A percentile compares a stretch with the other conserved stretches of the same genome.
These are phyloP conservation scores for Saksenaea oblongispora DNA, from an alignment of 371 early-diverging fungal species.

Conservation along the genomic window DNA sequence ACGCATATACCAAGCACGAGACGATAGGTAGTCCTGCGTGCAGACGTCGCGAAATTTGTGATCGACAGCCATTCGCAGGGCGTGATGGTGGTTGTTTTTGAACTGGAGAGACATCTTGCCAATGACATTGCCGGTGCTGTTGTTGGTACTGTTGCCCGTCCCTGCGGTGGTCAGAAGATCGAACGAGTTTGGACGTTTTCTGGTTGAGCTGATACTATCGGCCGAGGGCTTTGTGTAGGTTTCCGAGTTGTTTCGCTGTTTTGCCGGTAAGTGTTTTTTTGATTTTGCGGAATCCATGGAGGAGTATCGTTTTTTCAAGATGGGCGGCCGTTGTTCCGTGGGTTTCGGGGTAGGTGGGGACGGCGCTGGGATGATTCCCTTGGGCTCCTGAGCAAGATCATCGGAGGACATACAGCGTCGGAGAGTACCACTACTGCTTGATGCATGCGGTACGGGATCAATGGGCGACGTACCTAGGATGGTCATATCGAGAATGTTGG, in stretches of 20 bases:
- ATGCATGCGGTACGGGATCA: neutral
- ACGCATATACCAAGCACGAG: slow-evolving; percentile 39
- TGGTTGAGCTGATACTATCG: neutral
- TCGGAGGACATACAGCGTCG: slow-evolving; percentile 14
- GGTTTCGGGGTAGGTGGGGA: slow-evolving; percentile 5
- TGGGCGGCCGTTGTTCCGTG: neutral
- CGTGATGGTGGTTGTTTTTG: slow-evolving; percentile 42
- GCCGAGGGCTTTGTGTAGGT: slow-evolving; percentile 25
- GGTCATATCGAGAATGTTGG: slow-evolving; percentile 24
- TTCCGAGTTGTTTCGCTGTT: slow-evolving; percentile 35
- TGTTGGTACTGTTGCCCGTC: neutral
- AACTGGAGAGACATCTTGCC: slow-evolving; percentile 43
- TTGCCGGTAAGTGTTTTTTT: slow-evolving; percentile 11
- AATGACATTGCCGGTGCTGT: slow-evolving; percentile 29
- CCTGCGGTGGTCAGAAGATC: slow-evolving; percentile 24
- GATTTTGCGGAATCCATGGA: slow-evolving; percentile 26
- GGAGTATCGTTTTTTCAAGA: slow-evolving; percentile 32
- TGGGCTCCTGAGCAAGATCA: neutral
- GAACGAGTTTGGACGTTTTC: slow-evolving; percentile 35
- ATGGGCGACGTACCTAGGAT: neutral
- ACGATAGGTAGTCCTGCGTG: slow-evolving; percentile 46
- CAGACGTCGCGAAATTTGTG: slow-evolving; percentile 51
- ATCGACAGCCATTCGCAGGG: slow-evolving; percentile 38
- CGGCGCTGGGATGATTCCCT: neutral
- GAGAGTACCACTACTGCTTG: neutral